A percentile compares a stretch with the other conserved stretches of the same genome.
Evolutionary conservation across 192 early-diverging fungal species (phyloP).

Genomic region (Coemansia sp.): DNA sequence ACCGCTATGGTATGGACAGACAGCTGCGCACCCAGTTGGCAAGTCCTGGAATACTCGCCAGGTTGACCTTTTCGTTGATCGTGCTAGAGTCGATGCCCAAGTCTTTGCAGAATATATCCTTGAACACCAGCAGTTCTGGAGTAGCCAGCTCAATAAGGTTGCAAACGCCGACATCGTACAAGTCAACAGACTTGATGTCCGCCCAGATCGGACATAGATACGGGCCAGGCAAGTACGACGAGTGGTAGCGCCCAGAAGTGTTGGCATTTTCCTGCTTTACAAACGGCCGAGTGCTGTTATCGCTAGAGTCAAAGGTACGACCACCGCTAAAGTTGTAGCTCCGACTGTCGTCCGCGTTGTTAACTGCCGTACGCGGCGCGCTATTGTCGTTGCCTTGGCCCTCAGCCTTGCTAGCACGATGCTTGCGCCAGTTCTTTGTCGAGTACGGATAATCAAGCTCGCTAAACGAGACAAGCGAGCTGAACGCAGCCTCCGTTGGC

Average conservation of each 20-base stretch:
- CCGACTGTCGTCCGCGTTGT: background rate
- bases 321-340: conserved; percentile 4
- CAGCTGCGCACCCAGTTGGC: conserved; percentile 46
- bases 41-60: conserved; percentile 44
- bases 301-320: conserved; percentile 22
- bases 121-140: conserved; percentile 52
- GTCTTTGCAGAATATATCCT: conserved; percentile 52
- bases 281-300: conserved; percentile 29
- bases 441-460: conserved; percentile 46
- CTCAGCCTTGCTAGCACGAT: background rate
- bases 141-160: conserved; percentile 47
- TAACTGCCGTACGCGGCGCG: background rate
- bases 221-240: conserved; percentile 46
- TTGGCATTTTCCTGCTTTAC: conserved; percentile 35
- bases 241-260: conserved; percentile 44
- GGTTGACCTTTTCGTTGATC: conserved; percentile 37
- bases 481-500: conserved; percentile 22
- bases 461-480: conserved; percentile 13
- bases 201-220: conserved; percentile 56
- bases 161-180: conserved; percentile 52
- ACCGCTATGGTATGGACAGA: conserved; percentile 16
- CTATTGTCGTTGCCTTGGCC: background rate
- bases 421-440: conserved; percentile 36
- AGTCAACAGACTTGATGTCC: conserved; percentile 51
- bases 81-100: conserved; percentile 42